Base-by-base conservation (phyloP, 2,329 filamentous ascomycete species). In the Colletotrichum sp. region DNA sequence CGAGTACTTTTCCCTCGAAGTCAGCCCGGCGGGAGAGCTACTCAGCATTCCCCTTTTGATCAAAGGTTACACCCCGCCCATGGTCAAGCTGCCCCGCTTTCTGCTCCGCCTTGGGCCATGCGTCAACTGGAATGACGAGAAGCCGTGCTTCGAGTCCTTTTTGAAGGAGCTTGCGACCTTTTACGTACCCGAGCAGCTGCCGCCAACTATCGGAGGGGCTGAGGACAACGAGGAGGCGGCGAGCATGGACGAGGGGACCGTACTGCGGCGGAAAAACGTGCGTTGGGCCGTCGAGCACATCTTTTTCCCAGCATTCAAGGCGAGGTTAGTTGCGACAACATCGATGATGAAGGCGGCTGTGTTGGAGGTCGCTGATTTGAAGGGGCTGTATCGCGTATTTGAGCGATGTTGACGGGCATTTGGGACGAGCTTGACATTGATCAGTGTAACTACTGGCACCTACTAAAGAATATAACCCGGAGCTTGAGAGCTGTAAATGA, bases 351-450 rank as follows among this genome's bases (percentile, higher is more conserved):
- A 92, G 65, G 93, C 92, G 1, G 90, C 87, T 11, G 91, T 98
- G 13, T 85, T 98, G 61, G 96, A 99, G 83, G 91, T 98, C 63
- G 96, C 97, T 3, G 95, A 97, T 84, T 83, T 98, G 73, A 98
- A 98, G 83, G 95, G 96, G 0, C 81, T 99, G 72, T 99, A 99
- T 83, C 88, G 94, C 59, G 96, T 98, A 4, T 99, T 99, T 87
- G 97, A 99, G 84, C 87, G 97, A 69, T 98, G 97, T 82, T 98
- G 83, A 90, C 4, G n/a, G 9, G 21, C 24, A 38, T 38, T n/a
- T 8, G 16, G 12, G 33, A 59, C 18, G 29, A 58, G n/a, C 57
- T 47, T 47, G 18, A n/a, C 38, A 47, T n/a, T 34, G 38, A 47
- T 47, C 18, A 47, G 38, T 47, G 38, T 47, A 21, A 47, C 18